phyloP scores from a whole-genome alignment of 2,329 filamentous ascomycete genomes.

The Sporothrix protearum region DNA sequence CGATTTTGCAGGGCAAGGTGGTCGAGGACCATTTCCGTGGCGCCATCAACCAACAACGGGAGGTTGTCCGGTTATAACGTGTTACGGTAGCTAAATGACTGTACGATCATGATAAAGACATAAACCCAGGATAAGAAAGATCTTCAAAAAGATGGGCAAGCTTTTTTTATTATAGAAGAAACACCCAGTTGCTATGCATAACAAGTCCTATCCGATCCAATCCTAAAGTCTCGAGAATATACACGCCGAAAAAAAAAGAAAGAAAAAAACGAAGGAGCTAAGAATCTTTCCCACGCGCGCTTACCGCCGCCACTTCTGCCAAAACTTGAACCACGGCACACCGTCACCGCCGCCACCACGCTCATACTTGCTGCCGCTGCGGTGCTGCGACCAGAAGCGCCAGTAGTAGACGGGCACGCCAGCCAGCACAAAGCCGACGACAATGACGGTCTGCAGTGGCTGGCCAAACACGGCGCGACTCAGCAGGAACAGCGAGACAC shows the following conservation, averaged over 20 bases:
- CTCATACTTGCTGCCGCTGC: conserved; percentile 44
- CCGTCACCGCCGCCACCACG: conserved; percentile 32
- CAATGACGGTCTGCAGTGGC: conserved; percentile 83
- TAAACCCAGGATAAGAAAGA: neutral
- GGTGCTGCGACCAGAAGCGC: conserved; percentile 60
- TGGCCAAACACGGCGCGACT: conserved; percentile 86
- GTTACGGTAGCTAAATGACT: neutral
- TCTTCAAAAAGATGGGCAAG: neutral
- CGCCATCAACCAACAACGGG: conserved; percentile 55
- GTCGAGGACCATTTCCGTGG: conserved; percentile 70
- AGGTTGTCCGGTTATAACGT: conserved; percentile 49
- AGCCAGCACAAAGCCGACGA: conserved; percentile 76
- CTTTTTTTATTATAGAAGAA: neutral
- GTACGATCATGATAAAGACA: neutral
- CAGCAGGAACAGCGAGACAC: conserved; percentile 88
- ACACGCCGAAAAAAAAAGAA: neutral
- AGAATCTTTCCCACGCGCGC: no score
- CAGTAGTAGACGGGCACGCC: conserved; percentile 89
- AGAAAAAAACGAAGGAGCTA: neutral
- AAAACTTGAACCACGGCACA: conserved; percentile 58
- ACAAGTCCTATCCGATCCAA: neutral
- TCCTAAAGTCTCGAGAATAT: neutral
- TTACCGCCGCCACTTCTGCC: conserved; percentile 43
- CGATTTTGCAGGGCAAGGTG: conserved; percentile 62
- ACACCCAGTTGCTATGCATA: conserved; percentile 10